phyloP scores from a whole-genome alignment of 176 grass and related monocot genomes.

The Ensete glaucum region DNA sequence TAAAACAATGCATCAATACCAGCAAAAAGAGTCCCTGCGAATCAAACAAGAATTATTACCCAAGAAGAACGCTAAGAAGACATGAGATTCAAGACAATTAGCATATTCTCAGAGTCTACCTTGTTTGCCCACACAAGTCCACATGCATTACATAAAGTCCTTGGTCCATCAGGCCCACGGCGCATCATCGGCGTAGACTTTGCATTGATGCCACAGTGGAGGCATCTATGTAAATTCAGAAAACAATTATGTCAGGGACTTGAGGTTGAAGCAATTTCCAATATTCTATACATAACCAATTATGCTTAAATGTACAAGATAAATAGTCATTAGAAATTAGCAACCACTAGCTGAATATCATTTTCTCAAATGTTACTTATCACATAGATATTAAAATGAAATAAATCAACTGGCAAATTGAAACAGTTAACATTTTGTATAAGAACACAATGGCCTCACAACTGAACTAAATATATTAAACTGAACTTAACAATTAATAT shows the following conservation, averaged over 20 bases:
- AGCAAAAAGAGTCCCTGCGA: neutral
- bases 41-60: neutral
- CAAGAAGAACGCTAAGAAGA: neutral
- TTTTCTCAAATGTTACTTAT: too few relatives aligned
- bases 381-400: too few relatives aligned
- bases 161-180: constrained; percentile 84
- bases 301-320: too few relatives aligned
- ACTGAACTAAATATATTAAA: too few relatives aligned
- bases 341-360: too few relatives aligned
- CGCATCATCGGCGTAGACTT: constrained; percentile 92
- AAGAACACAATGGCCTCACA: too few relatives aligned
- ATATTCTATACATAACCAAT: neutral
- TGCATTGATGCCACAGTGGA: constrained; percentile 69
- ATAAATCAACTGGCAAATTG: too few relatives aligned
- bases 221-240: constrained; percentile 45
- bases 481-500: neutral
- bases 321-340: too few relatives aligned
- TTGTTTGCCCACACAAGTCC: constrained; percentile 25
- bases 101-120: neutral
- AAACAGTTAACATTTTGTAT: too few relatives aligned
- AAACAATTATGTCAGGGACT: neutral
- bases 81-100: neutral
- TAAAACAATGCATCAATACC: neutral
- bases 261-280: neutral
- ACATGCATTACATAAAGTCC: constrained; percentile 95